A percentile compares a stretch with the other conserved stretches of the same genome.
These are phyloP conservation scores for Selaginella tamariscina DNA, from an alignment of 75 land plant genomes.

Conservation along the genomic window DNA sequence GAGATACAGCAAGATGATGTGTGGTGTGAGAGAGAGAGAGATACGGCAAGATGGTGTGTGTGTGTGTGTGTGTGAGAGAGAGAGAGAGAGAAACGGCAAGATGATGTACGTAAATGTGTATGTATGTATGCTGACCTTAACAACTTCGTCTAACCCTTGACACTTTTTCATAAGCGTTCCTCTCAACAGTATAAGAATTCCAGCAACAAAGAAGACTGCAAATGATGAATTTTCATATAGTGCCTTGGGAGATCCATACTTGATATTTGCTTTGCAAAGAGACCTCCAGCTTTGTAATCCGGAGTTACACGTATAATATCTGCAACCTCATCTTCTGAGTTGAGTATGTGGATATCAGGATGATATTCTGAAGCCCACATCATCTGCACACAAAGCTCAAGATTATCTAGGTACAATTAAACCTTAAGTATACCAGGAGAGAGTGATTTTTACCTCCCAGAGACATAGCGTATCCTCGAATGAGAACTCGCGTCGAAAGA, in stretches of 20 bases:
- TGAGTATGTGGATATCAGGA: conserved; percentile 35
- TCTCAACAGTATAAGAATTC: conserved; percentile 55
- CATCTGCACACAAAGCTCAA: conserved; percentile 32
- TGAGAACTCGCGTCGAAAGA: conserved; percentile 75
- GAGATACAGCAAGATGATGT: not conserved
- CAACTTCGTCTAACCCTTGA: conserved; percentile 74
- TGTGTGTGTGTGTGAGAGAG: not conserved
- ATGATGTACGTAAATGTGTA: not conserved
- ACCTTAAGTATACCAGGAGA: not conserved
- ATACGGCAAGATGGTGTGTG: not conserved
- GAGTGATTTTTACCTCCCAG: conserved; percentile 54
- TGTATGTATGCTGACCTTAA: conserved; percentile 34
- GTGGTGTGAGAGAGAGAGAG: not conserved
- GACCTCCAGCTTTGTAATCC: conserved; percentile 38
- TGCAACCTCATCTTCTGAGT: conserved; percentile 30
- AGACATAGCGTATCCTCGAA: conserved; percentile 62
- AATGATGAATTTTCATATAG: conserved; percentile 34
- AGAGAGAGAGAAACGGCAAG: not conserved
- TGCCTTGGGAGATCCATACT: conserved; percentile 26
- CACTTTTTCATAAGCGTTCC: conserved; percentile 47
- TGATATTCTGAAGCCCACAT: conserved; percentile 90
- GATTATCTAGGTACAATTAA: not conserved
- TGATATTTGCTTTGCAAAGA: conserved; percentile 50
- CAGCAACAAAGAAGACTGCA: conserved; percentile 57
- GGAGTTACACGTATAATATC: not conserved